Conservation (phyloP, 148 eudicot genomes). For the Fagopyrum esculentum region DNA sequence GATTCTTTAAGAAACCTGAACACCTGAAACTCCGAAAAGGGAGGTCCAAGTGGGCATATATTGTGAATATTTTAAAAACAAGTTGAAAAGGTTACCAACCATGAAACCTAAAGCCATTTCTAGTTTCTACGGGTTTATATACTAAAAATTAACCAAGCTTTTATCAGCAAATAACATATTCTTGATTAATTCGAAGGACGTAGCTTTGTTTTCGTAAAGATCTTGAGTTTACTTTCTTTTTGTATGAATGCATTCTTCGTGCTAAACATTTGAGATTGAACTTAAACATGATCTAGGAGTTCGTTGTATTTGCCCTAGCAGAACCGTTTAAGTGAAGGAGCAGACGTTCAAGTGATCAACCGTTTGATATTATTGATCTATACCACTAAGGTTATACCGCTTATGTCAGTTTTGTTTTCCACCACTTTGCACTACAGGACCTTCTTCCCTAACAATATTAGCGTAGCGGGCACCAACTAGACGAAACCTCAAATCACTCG, state of each 20-base stretch:
- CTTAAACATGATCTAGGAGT: neutral
- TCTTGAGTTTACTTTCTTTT: neutral
- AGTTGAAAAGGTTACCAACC: neutral
- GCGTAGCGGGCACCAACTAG: no score
- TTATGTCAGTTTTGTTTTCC: no score
- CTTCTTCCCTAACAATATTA: no score
- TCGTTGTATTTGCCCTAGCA: neutral
- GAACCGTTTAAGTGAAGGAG: neutral
- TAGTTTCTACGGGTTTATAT: neutral
- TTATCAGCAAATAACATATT: no score
- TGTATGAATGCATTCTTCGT: neutral
- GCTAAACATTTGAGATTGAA: neutral
- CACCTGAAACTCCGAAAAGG: slow-evolving; percentile 8
- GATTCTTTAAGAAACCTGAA: neutral
- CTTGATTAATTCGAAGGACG: neutral
- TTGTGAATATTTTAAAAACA: neutral
- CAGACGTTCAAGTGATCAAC: no score
- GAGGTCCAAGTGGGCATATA: neutral
- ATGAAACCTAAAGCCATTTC: no score
- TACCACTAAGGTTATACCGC: no score
- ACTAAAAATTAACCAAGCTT: no score
- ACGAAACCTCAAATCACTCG: no score
- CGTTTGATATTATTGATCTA: no score
- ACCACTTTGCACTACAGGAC: no score
- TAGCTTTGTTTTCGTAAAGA: neutral